Percentiles rank a stretch among this genome's conserved stretches.
phyloP scores from a whole-genome alignment of 371 early-diverging fungal genomes.

The Fennellomyces sp. region DNA sequence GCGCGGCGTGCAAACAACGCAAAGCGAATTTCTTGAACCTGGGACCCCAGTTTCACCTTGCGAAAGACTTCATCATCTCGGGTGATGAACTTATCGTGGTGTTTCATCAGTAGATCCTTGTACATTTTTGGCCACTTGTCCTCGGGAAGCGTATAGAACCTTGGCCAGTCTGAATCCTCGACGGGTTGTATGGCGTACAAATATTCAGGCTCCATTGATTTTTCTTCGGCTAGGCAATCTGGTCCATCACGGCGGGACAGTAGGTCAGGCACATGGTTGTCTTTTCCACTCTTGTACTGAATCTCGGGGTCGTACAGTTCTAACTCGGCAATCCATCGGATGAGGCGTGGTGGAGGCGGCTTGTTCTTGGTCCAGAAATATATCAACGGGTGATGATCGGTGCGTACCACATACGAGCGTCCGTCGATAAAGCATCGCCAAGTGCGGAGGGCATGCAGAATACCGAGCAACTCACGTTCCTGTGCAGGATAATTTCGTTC shows the following conservation, averaged over 20 bases:
- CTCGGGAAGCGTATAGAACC: no score
- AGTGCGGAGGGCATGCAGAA: constrained; percentile 25
- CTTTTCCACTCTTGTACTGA: constrained; percentile 1
- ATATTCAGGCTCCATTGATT: neutral
- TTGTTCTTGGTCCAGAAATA: constrained; percentile 17
- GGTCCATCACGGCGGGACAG: neutral
- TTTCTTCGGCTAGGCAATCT: neutral
- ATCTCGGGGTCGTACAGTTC: constrained; percentile 12
- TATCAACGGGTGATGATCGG: constrained; percentile 29
- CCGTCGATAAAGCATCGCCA: constrained; percentile 40
- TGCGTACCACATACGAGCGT: constrained; percentile 14
- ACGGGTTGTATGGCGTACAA: no score
- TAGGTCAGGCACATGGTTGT: constrained; percentile 23
- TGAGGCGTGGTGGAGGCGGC: neutral
- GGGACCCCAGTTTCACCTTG: no score
- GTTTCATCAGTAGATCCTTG: no score
- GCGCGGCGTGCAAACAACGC: no score
- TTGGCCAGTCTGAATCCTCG: no score
- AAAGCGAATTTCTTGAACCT: no score
- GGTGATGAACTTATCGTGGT: no score
- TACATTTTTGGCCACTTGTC: no score
- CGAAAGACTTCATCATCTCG: no score
- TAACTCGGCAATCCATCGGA: constrained; percentile 20
- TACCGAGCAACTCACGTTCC: constrained; percentile 42
- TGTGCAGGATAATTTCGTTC: constrained; percentile 27